Evolutionary conservation across 1,139 yeast species (phyloP), one percentile per base, ranked within the genome.

Genomic region (Yamadazyma taylorii): DNA sequence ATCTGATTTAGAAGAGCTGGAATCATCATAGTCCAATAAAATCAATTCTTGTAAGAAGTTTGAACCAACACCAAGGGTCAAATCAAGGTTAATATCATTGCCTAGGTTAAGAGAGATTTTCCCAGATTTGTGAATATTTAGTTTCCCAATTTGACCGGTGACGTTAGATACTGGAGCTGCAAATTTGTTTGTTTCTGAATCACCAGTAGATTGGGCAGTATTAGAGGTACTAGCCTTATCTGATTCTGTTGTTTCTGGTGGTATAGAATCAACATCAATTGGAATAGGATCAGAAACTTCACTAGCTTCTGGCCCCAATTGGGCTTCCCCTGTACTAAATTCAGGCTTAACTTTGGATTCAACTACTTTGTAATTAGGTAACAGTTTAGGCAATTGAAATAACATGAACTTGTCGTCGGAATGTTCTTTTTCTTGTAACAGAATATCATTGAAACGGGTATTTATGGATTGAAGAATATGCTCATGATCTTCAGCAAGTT

Each of bases 121-220:
- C 5, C 97, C 97, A 0, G 95, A 85, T 51, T 80, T 75, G 58
- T 88, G 96, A 36, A 85, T 69, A 42, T 90, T 77, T 28, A 89
- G 54, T 21, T 73, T 71, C 4, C 96, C 97, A 16, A 87, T 73
- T 40, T 71, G 70, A 2, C 96, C 96, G 24, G 41, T 61, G 45
- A 41, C 43, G 9, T 33, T 33, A 23, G 34, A 45, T 23, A 23
- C 40, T 12, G 32, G 32, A 2, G 54, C 38, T 11, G 50, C 47
- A 39, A 17, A 43, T 29, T 40, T 35, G 30, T 34, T 51, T 9
- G 39, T 41, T n/a, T n/a, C n/a, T n/a, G n/a, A n/a, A n/a, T n/a
- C n/a, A n/a, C n/a, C n/a, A n/a, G n/a, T n/a, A 0, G 95, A 85
- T 51, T 80, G 75, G 58, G 88, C 96, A 36, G 85, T 69, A 42